Conservation (phyloP, 2,329 filamentous ascomycete genomes). For the Aspergillus aculeatus region DNA sequence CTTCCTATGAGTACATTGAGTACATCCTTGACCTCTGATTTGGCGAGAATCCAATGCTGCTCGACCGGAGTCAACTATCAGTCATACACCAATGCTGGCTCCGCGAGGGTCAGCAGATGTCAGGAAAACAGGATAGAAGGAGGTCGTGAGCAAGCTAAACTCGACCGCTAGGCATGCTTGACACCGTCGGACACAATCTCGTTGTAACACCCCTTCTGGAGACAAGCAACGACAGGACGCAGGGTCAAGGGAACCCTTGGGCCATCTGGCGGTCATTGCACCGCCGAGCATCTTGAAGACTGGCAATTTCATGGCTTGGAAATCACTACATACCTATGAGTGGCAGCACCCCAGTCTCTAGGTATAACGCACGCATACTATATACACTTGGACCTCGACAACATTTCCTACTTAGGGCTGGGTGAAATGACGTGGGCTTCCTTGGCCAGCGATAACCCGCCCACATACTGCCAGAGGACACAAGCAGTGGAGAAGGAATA, state of each 20-base stretch:
- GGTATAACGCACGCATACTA: background rate
- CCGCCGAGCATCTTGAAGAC: background rate
- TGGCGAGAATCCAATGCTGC: background rate
- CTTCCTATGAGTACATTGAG: background rate
- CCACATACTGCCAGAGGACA: background rate
- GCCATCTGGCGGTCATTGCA: conserved; percentile 10
- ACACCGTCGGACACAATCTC: background rate
- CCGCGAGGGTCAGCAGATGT: conserved; percentile 20
- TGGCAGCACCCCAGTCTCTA: too few relatives aligned
- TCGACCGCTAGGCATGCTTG: background rate
- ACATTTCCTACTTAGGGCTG: background rate
- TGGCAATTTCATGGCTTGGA: background rate
- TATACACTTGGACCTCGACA: background rate
- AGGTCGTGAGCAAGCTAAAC: conserved; percentile 8
- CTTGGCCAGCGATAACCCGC: background rate
- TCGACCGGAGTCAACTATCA: conserved; percentile 12
- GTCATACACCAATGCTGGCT: conserved; percentile 16
- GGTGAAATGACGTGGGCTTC: background rate
- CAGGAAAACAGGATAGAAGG: conserved; percentile 8
- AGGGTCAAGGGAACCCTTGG: conserved; percentile 6
- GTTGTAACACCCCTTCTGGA: conserved; percentile 2
- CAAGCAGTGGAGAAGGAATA: background rate
- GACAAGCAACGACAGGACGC: conserved; percentile 15
- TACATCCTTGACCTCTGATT: background rate
- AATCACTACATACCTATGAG: background rate